Evolutionary conservation across 2,329 filamentous ascomycete species (phyloP), one percentile per base, ranked within the genome.

Genomic region (Cladosporium cucumerinum): DNA sequence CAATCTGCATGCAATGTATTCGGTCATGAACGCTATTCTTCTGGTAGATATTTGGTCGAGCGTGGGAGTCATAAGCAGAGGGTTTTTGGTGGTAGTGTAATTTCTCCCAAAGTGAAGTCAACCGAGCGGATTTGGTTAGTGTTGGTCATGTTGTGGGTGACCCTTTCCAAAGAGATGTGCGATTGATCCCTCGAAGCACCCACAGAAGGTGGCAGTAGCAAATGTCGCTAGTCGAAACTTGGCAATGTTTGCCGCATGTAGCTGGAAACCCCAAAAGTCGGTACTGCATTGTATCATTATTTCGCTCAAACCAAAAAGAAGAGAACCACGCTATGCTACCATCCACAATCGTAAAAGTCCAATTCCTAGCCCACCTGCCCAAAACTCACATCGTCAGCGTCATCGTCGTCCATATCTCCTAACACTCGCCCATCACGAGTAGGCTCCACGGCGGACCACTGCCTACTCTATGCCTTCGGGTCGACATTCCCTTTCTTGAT

Each of bases 401-500:
- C 51, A 28, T 54, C 14, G 21, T 28, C 51, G 4, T 3, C 25
- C 51, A 54, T 21, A n/a, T 14, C 11, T 1, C 43, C 23, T 21
- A 8, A n/a, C n/a, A n/a, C n/a, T n/a, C n/a, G n/a, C n/a, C 21
- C 7, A 28, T 7, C 26, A 28, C 26, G 26, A 28, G 26, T 28
- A 28, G 7, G 26, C 26, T 7, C 26, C 26, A 7, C 7, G 26
- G 7, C 26, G 26, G 26, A 3, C 26, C 26, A 28, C 3, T 7
- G 26, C 26, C 7, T 7, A 28, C 28, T n/a, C 52, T 64, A 64
- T 12, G 61, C 52, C 39, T 57, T 57, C 14, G 61, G 61, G 28
- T 64, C 55, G 16, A 64, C 52, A 12, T 57, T 57, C 3, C 52
- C 52, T 39, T 18, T 57, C 26, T 30, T 51, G 11, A 64, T n/a